Evolutionary conservation across 2,329 filamentous ascomycete genomes (phyloP).

Genomic region (Pseudogymnoascus verrucosus): DNA sequence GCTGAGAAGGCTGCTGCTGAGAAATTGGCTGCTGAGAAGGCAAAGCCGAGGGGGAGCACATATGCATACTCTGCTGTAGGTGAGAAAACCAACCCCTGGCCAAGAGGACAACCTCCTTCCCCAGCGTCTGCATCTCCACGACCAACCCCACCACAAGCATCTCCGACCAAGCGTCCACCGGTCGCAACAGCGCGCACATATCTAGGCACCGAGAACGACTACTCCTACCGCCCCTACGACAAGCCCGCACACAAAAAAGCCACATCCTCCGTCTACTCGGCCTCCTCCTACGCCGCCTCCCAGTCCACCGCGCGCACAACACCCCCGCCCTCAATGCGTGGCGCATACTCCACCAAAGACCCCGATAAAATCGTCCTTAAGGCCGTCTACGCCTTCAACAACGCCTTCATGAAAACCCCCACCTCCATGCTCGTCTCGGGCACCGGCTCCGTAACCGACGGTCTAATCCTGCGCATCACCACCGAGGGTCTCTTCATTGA

Average conservation of each 20-base stretch:
- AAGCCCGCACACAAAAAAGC: slow-evolving; percentile 54
- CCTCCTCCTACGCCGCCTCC: slow-evolving; percentile 79
- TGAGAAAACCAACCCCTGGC: slow-evolving; percentile 64
- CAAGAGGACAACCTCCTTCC: slow-evolving; percentile 47
- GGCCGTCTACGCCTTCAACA: slow-evolving; percentile 88
- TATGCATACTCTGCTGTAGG: slow-evolving; percentile 59
- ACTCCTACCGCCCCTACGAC: slow-evolving; percentile 74
- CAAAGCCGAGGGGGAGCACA: slow-evolving; percentile 30
- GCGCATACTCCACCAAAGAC: slow-evolving; percentile 78
- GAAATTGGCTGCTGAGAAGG: slow-evolving; percentile 16
- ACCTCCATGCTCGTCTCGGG: slow-evolving; percentile 83
- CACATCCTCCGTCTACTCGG: slow-evolving; percentile 66
- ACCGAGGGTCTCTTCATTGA: slow-evolving; percentile 96
- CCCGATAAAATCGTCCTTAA: slow-evolving; percentile 94
- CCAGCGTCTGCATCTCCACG: slow-evolving; percentile 24
- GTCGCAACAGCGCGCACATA: slow-evolving; percentile 49
- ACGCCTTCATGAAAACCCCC: slow-evolving; percentile 79
- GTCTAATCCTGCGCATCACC: slow-evolving; percentile 82
- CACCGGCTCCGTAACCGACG: slow-evolving; percentile 80
- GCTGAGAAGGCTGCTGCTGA: slow-evolving; percentile 17
- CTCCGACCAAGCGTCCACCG: slow-evolving; percentile 36
- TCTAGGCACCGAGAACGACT: slow-evolving; percentile 55
- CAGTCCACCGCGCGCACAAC: slow-evolving; percentile 77
- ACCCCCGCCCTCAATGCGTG: slow-evolving; percentile 69
- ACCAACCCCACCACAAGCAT: slow-evolving; percentile 24